phyloP scores from a whole-genome alignment of 495 filamentous ascomycete genomes.

The Aspergillus saccharolyticus region DNA sequence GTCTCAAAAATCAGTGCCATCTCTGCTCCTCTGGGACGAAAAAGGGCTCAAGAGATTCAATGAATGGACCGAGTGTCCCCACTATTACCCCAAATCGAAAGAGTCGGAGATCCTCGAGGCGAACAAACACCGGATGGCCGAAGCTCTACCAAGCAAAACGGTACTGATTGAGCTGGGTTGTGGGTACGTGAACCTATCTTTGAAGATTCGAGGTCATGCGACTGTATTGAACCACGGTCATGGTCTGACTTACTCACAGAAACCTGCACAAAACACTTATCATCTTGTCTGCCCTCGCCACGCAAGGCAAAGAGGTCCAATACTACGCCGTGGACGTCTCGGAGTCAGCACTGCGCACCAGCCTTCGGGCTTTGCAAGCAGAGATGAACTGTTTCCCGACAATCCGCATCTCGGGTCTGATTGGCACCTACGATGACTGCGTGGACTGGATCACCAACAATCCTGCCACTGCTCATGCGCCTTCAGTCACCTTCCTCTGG shows the following conservation, averaged over 20 bases:
- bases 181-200: background rate
- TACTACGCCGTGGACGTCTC: slow-evolving; percentile 2
- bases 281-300: background rate
- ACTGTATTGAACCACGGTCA: background rate
- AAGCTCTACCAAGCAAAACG: background rate
- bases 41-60: background rate
- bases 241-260: background rate
- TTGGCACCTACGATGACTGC: slow-evolving; percentile 1
- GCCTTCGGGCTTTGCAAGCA: background rate
- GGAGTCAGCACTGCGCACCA: background rate
- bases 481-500: background rate
- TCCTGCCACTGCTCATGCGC: background rate
- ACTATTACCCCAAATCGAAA: background rate
- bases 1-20: background rate
- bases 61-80: background rate
- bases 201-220: background rate
- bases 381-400: background rate
- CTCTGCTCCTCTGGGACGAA: background rate
- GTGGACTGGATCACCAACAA: background rate
- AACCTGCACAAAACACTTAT: background rate
- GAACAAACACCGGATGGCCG: background rate
- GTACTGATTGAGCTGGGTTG: background rate
- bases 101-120: background rate
- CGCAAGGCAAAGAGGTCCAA: background rate
- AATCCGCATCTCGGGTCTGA: background rate